These are phyloP conservation scores for Boletus huronensis DNA, from an alignment of 768 basidiomycete species.

Conservation along the genomic window DNA sequence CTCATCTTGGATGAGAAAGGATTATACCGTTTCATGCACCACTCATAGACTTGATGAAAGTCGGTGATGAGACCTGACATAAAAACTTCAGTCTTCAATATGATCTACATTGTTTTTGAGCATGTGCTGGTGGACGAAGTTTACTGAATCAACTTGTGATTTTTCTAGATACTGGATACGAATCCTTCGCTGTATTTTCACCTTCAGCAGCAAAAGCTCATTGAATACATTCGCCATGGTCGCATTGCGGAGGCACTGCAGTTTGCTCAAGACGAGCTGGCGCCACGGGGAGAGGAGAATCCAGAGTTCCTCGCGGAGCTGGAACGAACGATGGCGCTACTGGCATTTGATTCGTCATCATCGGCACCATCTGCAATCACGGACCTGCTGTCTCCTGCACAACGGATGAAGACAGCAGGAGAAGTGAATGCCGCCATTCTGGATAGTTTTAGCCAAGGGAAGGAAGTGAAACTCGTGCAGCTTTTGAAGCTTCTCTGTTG, in stretches of 20 bases:
- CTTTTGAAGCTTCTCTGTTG: conserved; percentile 82
- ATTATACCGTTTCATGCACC: conserved; percentile 98
- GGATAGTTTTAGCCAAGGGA: conserved; percentile 87
- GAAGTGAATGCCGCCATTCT: conserved; percentile 96
- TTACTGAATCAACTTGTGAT: conserved; percentile 21
- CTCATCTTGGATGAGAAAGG: conserved; percentile 41
- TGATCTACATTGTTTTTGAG: conserved; percentile 45
- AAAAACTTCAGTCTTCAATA: conserved; percentile 98
- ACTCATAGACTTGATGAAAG: conserved; percentile 79
- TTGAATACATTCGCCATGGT: conserved; percentile 88
- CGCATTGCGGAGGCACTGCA: conserved; percentile 73
- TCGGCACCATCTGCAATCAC: conserved; percentile 57
- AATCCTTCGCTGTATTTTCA: conserved; percentile 94
- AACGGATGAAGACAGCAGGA: conserved; percentile 91
- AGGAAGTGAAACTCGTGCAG: conserved; percentile 84
- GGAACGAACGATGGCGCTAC: conserved; percentile 91
- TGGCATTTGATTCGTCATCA: conserved; percentile 73
- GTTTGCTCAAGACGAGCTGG: conserved; percentile 93
- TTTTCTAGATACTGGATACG: conserved; percentile 85
- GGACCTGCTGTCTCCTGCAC: conserved; percentile 78
- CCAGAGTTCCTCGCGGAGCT: conserved; percentile 90
- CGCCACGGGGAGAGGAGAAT: conserved; percentile 91
- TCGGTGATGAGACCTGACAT: conserved; percentile 79
- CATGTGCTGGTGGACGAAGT: not conserved
- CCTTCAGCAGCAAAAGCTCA: conserved; percentile 92